Percentiles rank a stretch among this genome's conserved stretches.
Evolutionary conservation across 345 rosid genomes (phyloP).

Genomic region (Crucihimalaya himalaica): DNA sequence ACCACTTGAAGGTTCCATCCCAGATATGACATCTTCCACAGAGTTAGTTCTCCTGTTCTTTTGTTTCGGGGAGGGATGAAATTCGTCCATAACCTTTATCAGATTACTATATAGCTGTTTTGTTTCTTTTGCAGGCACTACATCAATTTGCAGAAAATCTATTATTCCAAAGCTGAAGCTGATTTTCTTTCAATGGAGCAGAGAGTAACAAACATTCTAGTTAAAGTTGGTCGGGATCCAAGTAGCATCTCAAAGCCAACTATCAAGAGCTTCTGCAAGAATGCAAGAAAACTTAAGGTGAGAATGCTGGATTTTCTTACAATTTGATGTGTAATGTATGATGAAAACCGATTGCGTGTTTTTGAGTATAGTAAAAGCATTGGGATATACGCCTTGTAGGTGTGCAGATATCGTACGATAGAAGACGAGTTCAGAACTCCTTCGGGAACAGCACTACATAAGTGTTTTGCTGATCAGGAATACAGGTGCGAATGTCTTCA

Average conservation of each 20-base stretch:
- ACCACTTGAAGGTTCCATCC: conserved; percentile 96
- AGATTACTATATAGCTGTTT: conserved; percentile 10
- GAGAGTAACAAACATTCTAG: conserved; percentile 57
- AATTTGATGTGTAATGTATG: background rate
- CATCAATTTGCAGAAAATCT: conserved; percentile 86
- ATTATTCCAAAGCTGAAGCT: conserved; percentile 90
- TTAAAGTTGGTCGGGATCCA: conserved; percentile 71
- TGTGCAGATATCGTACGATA: conserved; percentile 69
- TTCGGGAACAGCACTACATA: conserved; percentile 65
- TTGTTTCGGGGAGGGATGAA: background rate
- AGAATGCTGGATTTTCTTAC: conserved; percentile 27
- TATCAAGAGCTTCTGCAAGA: conserved; percentile 81
- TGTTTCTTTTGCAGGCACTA: conserved; percentile 63
- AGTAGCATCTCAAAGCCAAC: conserved; percentile 62
- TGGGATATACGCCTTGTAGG: conserved; percentile 49
- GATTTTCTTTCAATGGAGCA: conserved; percentile 76
- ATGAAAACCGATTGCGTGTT: background rate
- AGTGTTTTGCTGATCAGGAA: conserved; percentile 74
- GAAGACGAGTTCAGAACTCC: conserved; percentile 85
- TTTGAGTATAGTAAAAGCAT: conserved; percentile 7
- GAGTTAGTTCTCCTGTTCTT: conserved; percentile 61
- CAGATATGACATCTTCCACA: conserved; percentile 98
- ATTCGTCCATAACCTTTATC: conserved; percentile 14
- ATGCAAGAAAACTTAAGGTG: conserved; percentile 90
- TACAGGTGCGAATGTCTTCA: conserved; percentile 52